These are phyloP conservation scores for Hypholoma fasciculare DNA, from an alignment of 768 basidiomycete genomes.

Conservation along the genomic window DNA sequence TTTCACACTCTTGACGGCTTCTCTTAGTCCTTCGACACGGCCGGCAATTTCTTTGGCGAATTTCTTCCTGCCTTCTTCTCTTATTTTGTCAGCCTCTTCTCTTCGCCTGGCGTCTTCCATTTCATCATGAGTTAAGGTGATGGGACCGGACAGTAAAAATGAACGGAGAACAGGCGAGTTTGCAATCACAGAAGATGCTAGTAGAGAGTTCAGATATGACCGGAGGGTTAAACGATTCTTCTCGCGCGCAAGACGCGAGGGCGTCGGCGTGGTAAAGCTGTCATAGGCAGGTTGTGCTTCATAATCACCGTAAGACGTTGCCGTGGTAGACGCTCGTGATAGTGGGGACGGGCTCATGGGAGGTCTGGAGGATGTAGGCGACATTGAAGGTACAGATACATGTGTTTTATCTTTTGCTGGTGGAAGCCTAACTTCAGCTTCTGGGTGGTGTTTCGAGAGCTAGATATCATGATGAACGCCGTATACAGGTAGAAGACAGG, in stretches of 20 bases:
- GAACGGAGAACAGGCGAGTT: conserved; percentile 84
- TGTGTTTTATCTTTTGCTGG: conserved; percentile 87
- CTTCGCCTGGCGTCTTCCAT: conserved; percentile 73
- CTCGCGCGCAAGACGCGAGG: conserved; percentile 74
- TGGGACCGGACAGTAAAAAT: conserved; percentile 82
- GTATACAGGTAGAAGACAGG: neutral
- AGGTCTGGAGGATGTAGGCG: conserved; percentile 25
- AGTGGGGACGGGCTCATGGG: conserved; percentile 14
- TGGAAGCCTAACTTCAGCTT: conserved; percentile 76
- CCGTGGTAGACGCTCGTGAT: conserved; percentile 14
- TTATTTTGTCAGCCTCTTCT: conserved; percentile 84
- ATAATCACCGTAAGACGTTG: conserved; percentile 11
- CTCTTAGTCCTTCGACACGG: conserved; percentile 83
- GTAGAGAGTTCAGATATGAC: conserved; percentile 83
- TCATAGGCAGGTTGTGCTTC: conserved; percentile 12
- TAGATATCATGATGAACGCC: conserved; percentile 28
- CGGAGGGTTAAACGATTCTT: conserved; percentile 95
- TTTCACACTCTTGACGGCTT: conserved; percentile 84
- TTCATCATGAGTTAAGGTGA: conserved; percentile 68
- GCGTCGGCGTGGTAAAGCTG: conserved; percentile 9
- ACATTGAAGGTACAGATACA: conserved; percentile 47
- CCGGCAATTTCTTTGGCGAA: conserved; percentile 87
- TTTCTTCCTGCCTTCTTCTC: conserved; percentile 84
- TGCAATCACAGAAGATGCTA: conserved; percentile 70
- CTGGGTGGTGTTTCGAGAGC: conserved; percentile 87